phyloP scores from a whole-genome alignment of 768 basidiomycete genomes.

The Phylloporus sp. region DNA sequence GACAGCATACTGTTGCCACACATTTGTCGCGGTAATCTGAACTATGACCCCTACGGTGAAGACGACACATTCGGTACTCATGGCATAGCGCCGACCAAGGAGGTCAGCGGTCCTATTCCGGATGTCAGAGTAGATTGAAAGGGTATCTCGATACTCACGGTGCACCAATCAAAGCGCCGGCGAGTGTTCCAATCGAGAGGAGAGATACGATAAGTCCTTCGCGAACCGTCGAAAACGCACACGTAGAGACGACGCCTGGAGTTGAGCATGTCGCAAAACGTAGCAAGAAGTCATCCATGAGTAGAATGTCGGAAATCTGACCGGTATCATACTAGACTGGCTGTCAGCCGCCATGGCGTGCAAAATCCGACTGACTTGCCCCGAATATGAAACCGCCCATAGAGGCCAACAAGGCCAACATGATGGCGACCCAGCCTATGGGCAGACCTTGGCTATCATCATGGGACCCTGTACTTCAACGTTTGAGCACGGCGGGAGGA shows the following conservation, averaged over 20 bases:
- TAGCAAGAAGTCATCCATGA: conserved; percentile 63
- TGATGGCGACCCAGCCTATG: conserved; percentile 57
- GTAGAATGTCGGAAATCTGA: conserved; percentile 49
- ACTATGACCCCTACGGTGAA: conserved; percentile 51
- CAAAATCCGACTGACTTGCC: conserved; percentile 11
- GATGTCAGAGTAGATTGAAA: neutral
- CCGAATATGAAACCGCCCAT: conserved; percentile 71
- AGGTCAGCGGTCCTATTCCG: conserved; percentile 50
- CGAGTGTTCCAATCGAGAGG: conserved; percentile 64
- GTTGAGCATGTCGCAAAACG: conserved; percentile 55
- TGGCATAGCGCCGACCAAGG: conserved; percentile 49
- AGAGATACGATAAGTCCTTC: conserved; percentile 66
- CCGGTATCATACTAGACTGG: conserved; percentile 58
- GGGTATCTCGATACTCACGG: conserved; percentile 38
- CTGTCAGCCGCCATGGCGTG: conserved; percentile 1
- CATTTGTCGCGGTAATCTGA: conserved; percentile 44
- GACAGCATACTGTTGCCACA: conserved; percentile 65
- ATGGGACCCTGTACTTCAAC: neutral
- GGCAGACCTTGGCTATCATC: conserved; percentile 49
- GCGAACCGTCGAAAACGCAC: conserved; percentile 51
- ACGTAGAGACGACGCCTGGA: conserved; percentile 37
- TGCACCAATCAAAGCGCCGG: conserved; percentile 59
- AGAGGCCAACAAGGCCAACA: conserved; percentile 60
- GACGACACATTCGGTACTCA: neutral
- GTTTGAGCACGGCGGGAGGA: neutral